phyloP scores from a whole-genome alignment of 1,284 basidiomycete species.

The Mycosarcoma maydis region DNA sequence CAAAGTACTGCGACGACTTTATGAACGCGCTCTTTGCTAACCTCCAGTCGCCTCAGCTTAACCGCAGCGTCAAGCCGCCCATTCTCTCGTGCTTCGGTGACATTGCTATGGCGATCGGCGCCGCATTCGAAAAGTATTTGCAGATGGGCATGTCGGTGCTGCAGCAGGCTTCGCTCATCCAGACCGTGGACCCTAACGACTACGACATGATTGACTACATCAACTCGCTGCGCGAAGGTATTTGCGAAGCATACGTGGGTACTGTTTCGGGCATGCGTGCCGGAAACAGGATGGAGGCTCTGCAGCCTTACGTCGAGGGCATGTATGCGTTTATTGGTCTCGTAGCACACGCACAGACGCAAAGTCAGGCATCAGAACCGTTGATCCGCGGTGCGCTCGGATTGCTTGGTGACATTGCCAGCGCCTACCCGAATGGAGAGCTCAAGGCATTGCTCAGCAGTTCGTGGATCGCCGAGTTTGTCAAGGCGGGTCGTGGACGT shows the following conservation, averaged over 20 bases:
- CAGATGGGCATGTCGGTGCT: conserved; percentile 90
- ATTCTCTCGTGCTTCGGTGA: conserved; percentile 96
- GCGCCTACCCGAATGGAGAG: conserved; percentile 72
- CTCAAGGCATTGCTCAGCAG: conserved; percentile 78
- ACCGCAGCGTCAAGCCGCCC: conserved; percentile 94
- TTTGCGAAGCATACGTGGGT: conserved; percentile 95
- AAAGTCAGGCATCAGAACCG: conserved; percentile 76
- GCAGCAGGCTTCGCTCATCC: conserved; percentile 81
- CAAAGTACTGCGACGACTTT: conserved; percentile 84
- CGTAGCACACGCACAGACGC: conserved; percentile 79
- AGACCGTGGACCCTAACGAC: conserved; percentile 70
- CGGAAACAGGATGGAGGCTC: conserved; percentile 76
- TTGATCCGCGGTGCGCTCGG: conserved; percentile 82
- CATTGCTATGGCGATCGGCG: conserved; percentile 89
- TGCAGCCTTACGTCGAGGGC: conserved; percentile 78
- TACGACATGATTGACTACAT: conserved; percentile 94
- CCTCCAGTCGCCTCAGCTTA: conserved; percentile 87
- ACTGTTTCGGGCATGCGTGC: conserved; percentile 89
- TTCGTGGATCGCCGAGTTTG: conserved; percentile 82
- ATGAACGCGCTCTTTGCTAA: conserved; percentile 92
- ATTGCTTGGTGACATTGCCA: conserved; percentile 89
- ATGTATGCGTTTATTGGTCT: conserved; percentile 86
- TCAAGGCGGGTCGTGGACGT: conserved; percentile 73
- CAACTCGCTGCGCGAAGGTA: conserved; percentile 87
- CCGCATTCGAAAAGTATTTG: conserved; percentile 85